phyloP scores from a whole-genome alignment of 768 basidiomycete species.

The Psilocybe subaeruginosa region DNA sequence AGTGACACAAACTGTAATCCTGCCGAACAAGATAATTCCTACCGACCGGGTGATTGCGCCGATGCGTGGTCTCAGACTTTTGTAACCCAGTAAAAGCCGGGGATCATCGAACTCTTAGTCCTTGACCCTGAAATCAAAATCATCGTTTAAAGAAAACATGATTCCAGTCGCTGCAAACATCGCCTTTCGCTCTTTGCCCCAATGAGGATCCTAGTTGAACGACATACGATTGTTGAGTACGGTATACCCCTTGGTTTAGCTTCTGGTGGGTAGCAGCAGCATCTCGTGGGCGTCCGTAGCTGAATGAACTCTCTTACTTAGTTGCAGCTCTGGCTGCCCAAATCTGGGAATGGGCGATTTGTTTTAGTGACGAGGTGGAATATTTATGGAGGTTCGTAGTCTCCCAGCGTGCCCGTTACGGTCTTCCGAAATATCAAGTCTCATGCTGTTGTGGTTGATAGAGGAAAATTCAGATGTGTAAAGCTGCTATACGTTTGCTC shows the following conservation, averaged over 20 bases:
- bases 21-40: too few relatives aligned
- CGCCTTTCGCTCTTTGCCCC: too few relatives aligned
- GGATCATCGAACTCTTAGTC: too few relatives aligned
- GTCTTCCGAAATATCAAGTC: neutral
- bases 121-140: too few relatives aligned
- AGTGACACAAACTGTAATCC: too few relatives aligned
- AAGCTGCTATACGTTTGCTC: conserved; percentile 21
- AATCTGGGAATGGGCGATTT: conserved; percentile 17
- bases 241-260: neutral
- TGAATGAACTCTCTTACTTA: conserved; percentile 2
- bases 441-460: neutral
- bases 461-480: conserved; percentile 13
- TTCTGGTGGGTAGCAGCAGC: neutral
- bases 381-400: conserved; percentile 22
- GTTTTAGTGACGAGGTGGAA: conserved; percentile 24
- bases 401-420: neutral
- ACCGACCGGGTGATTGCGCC: too few relatives aligned
- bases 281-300: neutral
- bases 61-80: too few relatives aligned
- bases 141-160: too few relatives aligned
- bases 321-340: conserved; percentile 25
- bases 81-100: too few relatives aligned
- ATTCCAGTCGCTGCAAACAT: too few relatives aligned
- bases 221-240: too few relatives aligned
- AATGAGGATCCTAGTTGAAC: too few relatives aligned